phyloP scores from a whole-genome alignment of 1,284 basidiomycete genomes.

The Heterobasidion irregulare region DNA sequence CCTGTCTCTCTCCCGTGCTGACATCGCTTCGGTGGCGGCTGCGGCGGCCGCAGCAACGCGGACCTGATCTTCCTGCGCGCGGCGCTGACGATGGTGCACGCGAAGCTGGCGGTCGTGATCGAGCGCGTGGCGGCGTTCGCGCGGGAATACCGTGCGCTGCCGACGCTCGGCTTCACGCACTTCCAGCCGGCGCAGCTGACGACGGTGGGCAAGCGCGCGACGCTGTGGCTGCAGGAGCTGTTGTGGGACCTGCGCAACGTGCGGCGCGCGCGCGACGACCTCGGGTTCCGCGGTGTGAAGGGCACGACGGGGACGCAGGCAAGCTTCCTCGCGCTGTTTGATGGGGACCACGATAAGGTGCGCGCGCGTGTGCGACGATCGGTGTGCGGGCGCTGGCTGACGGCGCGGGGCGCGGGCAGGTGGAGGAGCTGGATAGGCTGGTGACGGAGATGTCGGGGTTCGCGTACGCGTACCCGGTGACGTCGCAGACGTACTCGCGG shows the following conservation, averaged over 20 bases:
- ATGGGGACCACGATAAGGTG: constrained; percentile 91
- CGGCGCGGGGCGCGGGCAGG: constrained; percentile 33
- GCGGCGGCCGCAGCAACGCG: constrained; percentile 68
- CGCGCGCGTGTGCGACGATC: not conserved
- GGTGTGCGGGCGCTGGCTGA: no score
- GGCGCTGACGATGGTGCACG: constrained; percentile 79
- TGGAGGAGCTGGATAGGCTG: constrained; percentile 82
- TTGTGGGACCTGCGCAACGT: constrained; percentile 97
- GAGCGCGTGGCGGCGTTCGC: constrained; percentile 82
- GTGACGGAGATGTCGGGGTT: constrained; percentile 92
- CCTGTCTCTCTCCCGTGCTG: not conserved
- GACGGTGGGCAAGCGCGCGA: constrained; percentile 98
- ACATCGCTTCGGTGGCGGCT: no score
- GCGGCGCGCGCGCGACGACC: constrained; percentile 83
- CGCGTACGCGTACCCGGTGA: constrained; percentile 93
- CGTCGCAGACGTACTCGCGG: constrained; percentile 96
- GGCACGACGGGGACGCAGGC: constrained; percentile 99
- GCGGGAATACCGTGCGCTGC: constrained; percentile 65
- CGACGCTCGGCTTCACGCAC: constrained; percentile 96
- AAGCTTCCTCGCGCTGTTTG: constrained; percentile 90
- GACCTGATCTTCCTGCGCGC: constrained; percentile 95
- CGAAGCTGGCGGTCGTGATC: constrained; percentile 86
- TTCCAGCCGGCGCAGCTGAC: constrained; percentile 99
- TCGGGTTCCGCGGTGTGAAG: constrained; percentile 98
- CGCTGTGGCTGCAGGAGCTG: constrained; percentile 96